Conservation (phyloP, 192 early-diverging fungal genomes). For the Rhizophagus clarus region DNA sequence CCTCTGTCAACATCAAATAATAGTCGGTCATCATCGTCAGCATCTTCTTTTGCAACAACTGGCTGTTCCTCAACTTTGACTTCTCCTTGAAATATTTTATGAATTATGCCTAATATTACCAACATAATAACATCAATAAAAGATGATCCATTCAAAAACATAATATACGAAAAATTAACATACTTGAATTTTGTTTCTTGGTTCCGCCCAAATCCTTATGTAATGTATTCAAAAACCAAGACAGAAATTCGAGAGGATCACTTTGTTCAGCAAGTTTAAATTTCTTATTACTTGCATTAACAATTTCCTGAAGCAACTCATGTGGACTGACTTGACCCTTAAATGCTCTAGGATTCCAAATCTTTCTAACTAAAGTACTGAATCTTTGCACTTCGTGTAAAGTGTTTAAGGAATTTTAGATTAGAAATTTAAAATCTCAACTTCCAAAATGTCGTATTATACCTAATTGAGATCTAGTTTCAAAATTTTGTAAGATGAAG, state of each 20-base stretch:
- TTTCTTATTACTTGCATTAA: conserved; percentile 73
- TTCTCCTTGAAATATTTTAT: conserved; percentile 86
- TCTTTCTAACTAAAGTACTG: conserved; percentile 78
- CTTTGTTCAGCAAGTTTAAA: conserved; percentile 80
- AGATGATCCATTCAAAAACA: not conserved
- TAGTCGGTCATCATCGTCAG: conserved; percentile 43
- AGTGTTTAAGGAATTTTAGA: not conserved
- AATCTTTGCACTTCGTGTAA: conserved; percentile 66
- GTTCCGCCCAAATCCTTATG: conserved; percentile 85
- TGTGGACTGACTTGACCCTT: conserved; percentile 96
- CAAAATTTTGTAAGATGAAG: conserved; percentile 68
- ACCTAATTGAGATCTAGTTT: conserved; percentile 53
- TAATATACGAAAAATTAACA: not conserved
- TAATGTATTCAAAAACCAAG: conserved; percentile 91
- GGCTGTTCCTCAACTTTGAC: conserved; percentile 71
- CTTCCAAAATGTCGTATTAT: not conserved
- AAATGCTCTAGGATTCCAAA: conserved; percentile 91
- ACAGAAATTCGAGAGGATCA: conserved; percentile 86
- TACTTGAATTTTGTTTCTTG: conserved; percentile 70
- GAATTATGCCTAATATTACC: conserved; percentile 56
- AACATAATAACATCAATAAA: not conserved
- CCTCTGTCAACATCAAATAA: conserved; percentile 49
- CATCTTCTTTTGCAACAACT: conserved; percentile 48
- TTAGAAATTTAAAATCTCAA: not conserved
- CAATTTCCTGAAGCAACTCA: conserved; percentile 92